These are phyloP conservation scores for Claviceps africana DNA, from an alignment of 2,329 filamentous ascomycete species.

Conservation along the genomic window DNA sequence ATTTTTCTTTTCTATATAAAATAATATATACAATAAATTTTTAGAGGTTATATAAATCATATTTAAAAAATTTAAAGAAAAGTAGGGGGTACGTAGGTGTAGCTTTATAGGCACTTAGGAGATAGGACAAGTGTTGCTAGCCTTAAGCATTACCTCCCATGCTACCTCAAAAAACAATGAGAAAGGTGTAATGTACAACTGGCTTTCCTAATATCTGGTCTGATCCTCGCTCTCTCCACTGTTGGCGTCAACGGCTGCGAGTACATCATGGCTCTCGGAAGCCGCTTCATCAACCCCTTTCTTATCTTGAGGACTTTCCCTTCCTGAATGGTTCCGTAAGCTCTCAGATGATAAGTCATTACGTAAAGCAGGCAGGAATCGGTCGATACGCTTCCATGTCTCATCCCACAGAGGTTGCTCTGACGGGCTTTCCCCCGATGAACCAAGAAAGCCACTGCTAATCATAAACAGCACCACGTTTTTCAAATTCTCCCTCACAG, in stretches of 20 bases:
- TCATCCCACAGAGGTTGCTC: slow-evolving; percentile 46
- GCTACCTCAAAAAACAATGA: too few species aligned
- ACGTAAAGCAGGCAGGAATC: slow-evolving; percentile 47
- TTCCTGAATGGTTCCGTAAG: neutral
- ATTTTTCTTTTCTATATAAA: too few species aligned
- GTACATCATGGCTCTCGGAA: neutral
- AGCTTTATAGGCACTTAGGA: too few species aligned
- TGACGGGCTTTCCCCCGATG: slow-evolving; percentile 44
- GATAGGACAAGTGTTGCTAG: too few species aligned
- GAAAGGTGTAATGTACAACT: too few species aligned
- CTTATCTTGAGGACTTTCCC: neutral
- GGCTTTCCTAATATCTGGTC: neutral
- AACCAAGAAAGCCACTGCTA: slow-evolving; percentile 69
- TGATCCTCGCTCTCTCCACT: neutral
- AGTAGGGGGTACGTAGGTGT: too few species aligned
- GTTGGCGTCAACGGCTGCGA: neutral
- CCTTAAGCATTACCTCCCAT: too few species aligned
- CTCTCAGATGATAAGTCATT: slow-evolving; percentile 42
- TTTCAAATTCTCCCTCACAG: slow-evolving; percentile 87
- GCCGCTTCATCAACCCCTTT: neutral
- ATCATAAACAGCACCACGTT: slow-evolving; percentile 94
- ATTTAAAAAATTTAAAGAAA: too few species aligned
- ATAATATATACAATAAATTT: too few species aligned
- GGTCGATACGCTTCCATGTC: slow-evolving; percentile 51
- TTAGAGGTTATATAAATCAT: too few species aligned